Percentiles rank a stretch among this genome's conserved stretches.
These are phyloP conservation scores for Hydnum rufescens DNA, from an alignment of 768 basidiomycete genomes.

Conservation along the genomic window DNA sequence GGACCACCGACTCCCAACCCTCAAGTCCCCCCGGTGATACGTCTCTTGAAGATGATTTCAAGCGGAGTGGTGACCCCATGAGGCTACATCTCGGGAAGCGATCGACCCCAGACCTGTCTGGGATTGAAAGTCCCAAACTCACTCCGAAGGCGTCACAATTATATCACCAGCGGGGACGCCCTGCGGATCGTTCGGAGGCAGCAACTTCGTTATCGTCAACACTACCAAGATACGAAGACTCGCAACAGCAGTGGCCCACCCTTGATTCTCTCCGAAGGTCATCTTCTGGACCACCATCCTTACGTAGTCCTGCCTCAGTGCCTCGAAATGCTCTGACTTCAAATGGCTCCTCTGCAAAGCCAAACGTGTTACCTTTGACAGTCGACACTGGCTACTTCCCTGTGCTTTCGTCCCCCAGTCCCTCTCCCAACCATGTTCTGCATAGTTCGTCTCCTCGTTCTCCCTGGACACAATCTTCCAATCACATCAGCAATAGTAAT, in stretches of 20 bases:
- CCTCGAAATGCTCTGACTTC: conserved; percentile 2
- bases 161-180: neutral
- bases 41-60: neutral
- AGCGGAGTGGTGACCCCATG: neutral
- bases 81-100: neutral
- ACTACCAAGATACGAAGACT: neutral
- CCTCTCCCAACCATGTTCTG: neutral
- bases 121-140: neutral
- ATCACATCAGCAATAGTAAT: neutral
- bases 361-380: conserved; percentile 9
- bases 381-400: conserved; percentile 1
- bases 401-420: conserved; percentile 13
- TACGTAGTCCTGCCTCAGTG: conserved; percentile 10
- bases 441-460: neutral
- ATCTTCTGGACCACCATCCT: conserved; percentile 18
- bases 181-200: neutral
- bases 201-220: neutral
- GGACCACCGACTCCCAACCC: conserved; percentile 1
- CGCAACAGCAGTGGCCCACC: conserved; percentile 17
- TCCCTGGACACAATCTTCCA: neutral
- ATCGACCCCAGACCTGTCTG: neutral
- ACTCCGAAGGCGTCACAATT: neutral
- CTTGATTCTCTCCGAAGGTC: conserved; percentile 21
- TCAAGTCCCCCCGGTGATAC: neutral
- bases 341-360: too few species aligned